These are phyloP conservation scores for Gaeumannomyces sp. DNA, from an alignment of 2,329 filamentous ascomycete species.

Conservation along the genomic window DNA sequence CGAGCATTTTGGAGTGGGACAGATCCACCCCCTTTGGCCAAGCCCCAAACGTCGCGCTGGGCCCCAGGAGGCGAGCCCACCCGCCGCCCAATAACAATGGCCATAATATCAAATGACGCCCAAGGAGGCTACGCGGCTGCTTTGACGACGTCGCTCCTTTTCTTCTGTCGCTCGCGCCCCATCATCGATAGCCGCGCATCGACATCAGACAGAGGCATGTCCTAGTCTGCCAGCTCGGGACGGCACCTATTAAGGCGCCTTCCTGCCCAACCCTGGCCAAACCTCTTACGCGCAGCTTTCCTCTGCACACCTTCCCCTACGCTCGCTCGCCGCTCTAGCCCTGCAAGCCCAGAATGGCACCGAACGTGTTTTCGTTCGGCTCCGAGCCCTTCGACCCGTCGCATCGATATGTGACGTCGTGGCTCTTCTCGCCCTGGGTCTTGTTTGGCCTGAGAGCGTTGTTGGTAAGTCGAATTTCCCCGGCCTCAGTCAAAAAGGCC, in stretches of 20 bases:
- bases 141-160: neutral
- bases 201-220: neutral
- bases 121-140: neutral
- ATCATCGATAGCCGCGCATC: neutral
- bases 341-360: neutral
- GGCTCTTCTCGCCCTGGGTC: conserved; percentile 62
- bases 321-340: too few relatives aligned
- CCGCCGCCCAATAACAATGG: neutral
- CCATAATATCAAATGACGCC: neutral
- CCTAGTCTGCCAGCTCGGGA: neutral
- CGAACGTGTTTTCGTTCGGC: conserved; percentile 33
- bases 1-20: neutral
- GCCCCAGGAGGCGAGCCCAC: neutral
- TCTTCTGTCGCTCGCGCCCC: neutral
- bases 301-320: neutral
- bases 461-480: conserved; percentile 35
- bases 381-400: conserved; percentile 44
- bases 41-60: neutral
- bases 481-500: neutral
- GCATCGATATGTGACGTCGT: conserved; percentile 72
- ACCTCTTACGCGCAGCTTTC: neutral
- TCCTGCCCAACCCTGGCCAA: neutral
- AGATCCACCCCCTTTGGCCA: neutral
- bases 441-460: conserved; percentile 53
- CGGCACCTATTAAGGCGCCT: neutral